These are phyloP conservation scores for Beauveria sp. DNA, from an alignment of 2,329 filamentous ascomycete species.

Conservation along the genomic window DNA sequence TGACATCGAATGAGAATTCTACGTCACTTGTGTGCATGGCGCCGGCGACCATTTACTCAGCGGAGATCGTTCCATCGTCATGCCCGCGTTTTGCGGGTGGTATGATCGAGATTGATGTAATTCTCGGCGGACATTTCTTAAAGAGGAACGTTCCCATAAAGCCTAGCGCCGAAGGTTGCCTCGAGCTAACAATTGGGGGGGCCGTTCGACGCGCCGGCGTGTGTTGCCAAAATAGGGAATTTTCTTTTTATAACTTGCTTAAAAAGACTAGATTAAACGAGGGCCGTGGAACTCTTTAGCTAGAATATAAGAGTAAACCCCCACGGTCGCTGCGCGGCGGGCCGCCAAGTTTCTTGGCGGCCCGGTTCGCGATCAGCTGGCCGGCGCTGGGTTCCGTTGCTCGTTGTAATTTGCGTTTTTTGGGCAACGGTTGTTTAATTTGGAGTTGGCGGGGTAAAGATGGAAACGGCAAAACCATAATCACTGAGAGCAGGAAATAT, in stretches of 20 bases:
- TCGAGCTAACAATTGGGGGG: neutral
- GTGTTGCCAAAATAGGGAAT: neutral
- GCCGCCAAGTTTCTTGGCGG: neutral
- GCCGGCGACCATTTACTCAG: neutral
- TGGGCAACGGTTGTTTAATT: no score
- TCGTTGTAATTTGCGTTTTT: no score
- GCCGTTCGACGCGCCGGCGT: neutral
- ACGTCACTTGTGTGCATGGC: neutral
- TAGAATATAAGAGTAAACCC: no score
- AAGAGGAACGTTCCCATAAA: constrained; percentile 1
- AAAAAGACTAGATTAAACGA: no score
- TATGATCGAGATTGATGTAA: neutral
- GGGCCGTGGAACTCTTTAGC: neutral
- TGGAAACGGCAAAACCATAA: no score
- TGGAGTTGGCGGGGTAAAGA: no score
- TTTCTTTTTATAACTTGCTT: neutral
- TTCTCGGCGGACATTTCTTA: constrained; percentile 7
- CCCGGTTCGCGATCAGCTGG: neutral
- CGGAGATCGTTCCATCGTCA: neutral
- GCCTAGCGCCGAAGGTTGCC: constrained; percentile 4
- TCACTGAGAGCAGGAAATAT: no score
- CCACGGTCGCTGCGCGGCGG: neutral
- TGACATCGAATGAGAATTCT: neutral
- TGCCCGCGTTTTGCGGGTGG: neutral
- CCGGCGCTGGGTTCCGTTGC: neutral